These are phyloP conservation scores for Podaxis sp. DNA, from an alignment of 768 basidiomycete species.

Conservation along the genomic window DNA sequence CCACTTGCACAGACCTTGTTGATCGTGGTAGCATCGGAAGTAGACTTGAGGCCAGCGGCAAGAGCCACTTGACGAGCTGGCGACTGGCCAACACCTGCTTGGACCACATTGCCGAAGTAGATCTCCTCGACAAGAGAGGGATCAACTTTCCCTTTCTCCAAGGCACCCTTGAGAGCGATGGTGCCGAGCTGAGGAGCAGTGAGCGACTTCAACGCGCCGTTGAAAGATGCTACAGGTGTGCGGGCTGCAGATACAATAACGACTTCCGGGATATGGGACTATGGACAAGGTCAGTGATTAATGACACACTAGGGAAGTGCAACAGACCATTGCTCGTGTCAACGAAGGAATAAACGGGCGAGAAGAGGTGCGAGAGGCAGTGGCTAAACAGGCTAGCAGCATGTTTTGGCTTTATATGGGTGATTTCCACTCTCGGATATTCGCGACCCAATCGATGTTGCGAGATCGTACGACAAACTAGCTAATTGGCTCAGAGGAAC, in stretches of 20 bases:
- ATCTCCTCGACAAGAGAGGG: conserved; percentile 88
- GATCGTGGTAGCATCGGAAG: conserved; percentile 95
- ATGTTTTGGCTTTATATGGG: conserved; percentile 26
- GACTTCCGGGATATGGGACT: conserved; percentile 61
- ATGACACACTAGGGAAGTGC: neutral
- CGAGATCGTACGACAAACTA: conserved; percentile 37
- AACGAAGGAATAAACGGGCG: conserved; percentile 33
- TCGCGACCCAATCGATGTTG: conserved; percentile 22
- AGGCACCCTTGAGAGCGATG: conserved; percentile 86
- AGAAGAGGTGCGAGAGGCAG: conserved; percentile 37
- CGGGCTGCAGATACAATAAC: conserved; percentile 93
- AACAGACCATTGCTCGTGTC: conserved; percentile 49
- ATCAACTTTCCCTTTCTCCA: conserved; percentile 74
- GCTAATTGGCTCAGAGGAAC: conserved; percentile 13
- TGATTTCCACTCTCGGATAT: conserved; percentile 17
- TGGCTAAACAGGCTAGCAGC: conserved; percentile 40
- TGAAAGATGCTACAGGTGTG: conserved; percentile 91
- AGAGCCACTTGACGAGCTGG: conserved; percentile 99
- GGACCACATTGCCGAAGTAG: conserved; percentile 96
- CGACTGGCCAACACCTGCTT: conserved; percentile 95
- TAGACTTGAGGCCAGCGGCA: conserved; percentile 72
- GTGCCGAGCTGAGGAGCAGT: conserved; percentile 90
- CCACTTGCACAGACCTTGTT: conserved; percentile 99
- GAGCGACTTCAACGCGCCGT: conserved; percentile 82
- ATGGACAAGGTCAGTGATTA: conserved; percentile 1